Conservation (phyloP, 768 basidiomycete genomes). For the Coprinellus micaceus region DNA sequence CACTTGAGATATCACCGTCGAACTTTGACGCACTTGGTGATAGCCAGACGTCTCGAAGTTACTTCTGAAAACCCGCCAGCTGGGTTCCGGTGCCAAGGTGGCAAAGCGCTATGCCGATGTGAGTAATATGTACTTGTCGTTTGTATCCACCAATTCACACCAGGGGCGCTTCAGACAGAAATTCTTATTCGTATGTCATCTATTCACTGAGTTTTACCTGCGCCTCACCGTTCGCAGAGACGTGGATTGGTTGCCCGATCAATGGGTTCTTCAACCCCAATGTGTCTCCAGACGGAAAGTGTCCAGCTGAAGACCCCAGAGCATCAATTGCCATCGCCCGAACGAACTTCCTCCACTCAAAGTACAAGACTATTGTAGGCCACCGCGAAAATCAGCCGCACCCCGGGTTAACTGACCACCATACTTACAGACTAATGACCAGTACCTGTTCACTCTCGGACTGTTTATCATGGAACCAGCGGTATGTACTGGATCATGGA, state of each 20-base stretch:
- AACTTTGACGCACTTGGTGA: too few relatives aligned
- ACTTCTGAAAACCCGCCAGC: slow-evolving; percentile 37
- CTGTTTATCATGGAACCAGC: slow-evolving; percentile 29
- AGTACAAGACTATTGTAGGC: slow-evolving; percentile 36
- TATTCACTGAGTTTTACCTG: background rate
- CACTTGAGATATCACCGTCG: background rate
- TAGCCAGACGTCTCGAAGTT: slow-evolving; percentile 49
- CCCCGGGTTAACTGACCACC: too few relatives aligned
- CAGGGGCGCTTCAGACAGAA: slow-evolving; percentile 31
- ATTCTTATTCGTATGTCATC: slow-evolving; percentile 34
- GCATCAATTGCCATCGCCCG: slow-evolving; percentile 35
- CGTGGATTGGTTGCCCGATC: slow-evolving; percentile 29
- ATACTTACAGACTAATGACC: slow-evolving; percentile 26
- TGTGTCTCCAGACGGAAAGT: slow-evolving; percentile 3
- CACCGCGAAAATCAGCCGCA: background rate
- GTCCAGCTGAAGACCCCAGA: slow-evolving; percentile 27
- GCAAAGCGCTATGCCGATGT: slow-evolving; percentile 49
- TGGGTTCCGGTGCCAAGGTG: slow-evolving; percentile 31
- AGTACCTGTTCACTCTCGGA: slow-evolving; percentile 29
- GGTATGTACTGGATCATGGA: too few relatives aligned
- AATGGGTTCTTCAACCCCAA: slow-evolving; percentile 13
- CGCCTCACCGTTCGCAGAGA: slow-evolving; percentile 19
- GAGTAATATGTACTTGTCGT: slow-evolving; percentile 15
- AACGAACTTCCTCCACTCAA: slow-evolving; percentile 36
- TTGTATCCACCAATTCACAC: background rate